Base-by-base conservation (phyloP, 108 stramenopile genomes). In the Pinguiococcus pyrenoidosus region DNA sequence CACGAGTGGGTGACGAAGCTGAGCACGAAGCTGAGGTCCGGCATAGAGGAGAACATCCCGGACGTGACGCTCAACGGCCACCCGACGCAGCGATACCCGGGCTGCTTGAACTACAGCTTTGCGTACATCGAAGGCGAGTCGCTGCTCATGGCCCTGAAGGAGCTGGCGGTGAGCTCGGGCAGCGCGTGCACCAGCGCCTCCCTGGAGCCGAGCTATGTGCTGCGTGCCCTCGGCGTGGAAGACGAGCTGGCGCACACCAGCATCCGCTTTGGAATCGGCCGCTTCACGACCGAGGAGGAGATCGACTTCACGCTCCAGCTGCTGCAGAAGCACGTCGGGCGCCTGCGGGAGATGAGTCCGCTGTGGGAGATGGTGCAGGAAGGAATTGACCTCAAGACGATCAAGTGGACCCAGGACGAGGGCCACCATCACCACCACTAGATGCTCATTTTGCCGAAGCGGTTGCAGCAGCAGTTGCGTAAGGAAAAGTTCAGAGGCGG, bases 281-380 rank as follows among this genome's bases (percentile, higher is more conserved):
- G 96, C 10, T 98, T 95, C 73, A 92, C 90, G 12, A 79, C 92
- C 6, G 92, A 89, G 53, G 81, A 76, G 30, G 96, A 98, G 64
- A 77, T 99, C 10, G 92, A 96, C 41, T 84, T 91, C 65, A 83
- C 90, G 14, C 51, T 99, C 34, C 86, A 94, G 8, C 71, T 95
- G 29, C 68, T 92, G 54, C 72, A 79, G 50, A 59, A 72, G 56
- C 93, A 99, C 59, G 97, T 99, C 4, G 62, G 40, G 7, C 77
- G 97, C 25, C 64, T 96, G 45, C 82, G 93, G 20, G 92, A 94
- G 48, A 99, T 96, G 97, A 79, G 76, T 35, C 97, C 97, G 1
- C 73, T 99, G 38, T 99, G 92, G 92, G 97, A 99, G 66, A 87
- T 99, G 90, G 93, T 94, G 13, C 92, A 94, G 62, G 97, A 99